These are phyloP conservation scores for Beauveria medogensis DNA, from an alignment of 2,329 filamentous ascomycete species.

Conservation along the genomic window DNA sequence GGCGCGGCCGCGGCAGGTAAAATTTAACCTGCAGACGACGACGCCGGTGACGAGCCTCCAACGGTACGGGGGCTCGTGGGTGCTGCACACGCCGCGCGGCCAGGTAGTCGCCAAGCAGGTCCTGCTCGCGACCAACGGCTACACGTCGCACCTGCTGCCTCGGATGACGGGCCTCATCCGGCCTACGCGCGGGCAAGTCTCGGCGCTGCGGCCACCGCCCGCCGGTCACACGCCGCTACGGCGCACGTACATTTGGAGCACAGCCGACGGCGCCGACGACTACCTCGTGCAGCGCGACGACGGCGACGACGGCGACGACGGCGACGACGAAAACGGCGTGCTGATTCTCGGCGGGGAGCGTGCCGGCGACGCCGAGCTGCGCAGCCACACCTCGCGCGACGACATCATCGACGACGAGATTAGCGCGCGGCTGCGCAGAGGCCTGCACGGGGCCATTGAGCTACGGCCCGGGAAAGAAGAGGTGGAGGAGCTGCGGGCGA, in stretches of 20 bases:
- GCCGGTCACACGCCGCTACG: conserved; percentile 30
- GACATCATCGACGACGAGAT: conserved; percentile 47
- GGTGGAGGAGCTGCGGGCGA: conserved; percentile 38
- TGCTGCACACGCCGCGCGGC: conserved; percentile 62
- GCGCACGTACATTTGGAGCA: conserved; percentile 56
- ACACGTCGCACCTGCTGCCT: conserved; percentile 69
- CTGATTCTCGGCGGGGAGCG: conserved; percentile 67
- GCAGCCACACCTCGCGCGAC: conserved; percentile 51
- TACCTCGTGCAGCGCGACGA: conserved; percentile 63
- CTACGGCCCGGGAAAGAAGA: conserved; percentile 29
- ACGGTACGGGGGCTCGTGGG: conserved; percentile 38
- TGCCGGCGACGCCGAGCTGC: conserved; percentile 37
- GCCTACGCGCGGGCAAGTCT: conserved; percentile 68
- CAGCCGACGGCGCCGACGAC: conserved; percentile 42
- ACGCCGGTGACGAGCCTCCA: conserved; percentile 54
- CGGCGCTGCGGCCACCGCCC: conserved; percentile 56
- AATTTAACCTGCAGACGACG: conserved; percentile 66
- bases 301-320: conserved; percentile 35
- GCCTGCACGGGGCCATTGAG: conserved; percentile 34
- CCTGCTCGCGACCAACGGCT: conserved; percentile 75
- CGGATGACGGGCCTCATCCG: conserved; percentile 63
- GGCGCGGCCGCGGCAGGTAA: neutral
- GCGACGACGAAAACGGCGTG: conserved; percentile 35
- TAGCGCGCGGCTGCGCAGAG: conserved; percentile 44
- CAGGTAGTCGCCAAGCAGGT: conserved; percentile 53